Base-by-base conservation (phyloP, 2,329 filamentous ascomycete species). In the Claviceps citrina region DNA sequence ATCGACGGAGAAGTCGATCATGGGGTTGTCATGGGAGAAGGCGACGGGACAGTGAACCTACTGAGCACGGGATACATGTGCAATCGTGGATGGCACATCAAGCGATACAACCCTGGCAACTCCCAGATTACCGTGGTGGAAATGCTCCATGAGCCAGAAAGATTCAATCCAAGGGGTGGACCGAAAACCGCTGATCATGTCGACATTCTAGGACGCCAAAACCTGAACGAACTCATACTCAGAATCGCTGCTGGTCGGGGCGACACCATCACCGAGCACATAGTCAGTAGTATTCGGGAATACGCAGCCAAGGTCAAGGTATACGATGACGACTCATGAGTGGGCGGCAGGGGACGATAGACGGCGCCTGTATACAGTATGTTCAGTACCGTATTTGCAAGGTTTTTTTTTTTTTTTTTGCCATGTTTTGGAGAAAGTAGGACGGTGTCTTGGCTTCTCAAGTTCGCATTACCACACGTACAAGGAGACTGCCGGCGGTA, bases 11-110 rank as follows among this genome's bases (percentile, higher is more conserved):
- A 69, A 3, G 67, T 77, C 4, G 87, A 98, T 55, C 91, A 83
- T 48, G 91, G 91, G 19, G 85, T 98, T n/a, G 70, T 93, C 26
- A 81, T 95, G 70, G 89, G 89, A 28, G 91, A 96, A 58, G 91
- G 91, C 4, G 91, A 98, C 51, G 91, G 91, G 1, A 98, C 91
- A 0, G 91, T 98, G 31, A 93, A 87, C 47, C 61, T 98, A n/a
- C 63, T 98, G 9, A 93, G 83, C 50, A 76, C 78, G 1, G 91
- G 89, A 2, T 98, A 96, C 58, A 96, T 98, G 91, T 98, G 91
- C 59, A 81, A 85, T 50, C 85, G 81, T 51, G 91, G 91, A 3
- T 98, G 91, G 91, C 78, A 79, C 43, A 82, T 95, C 60, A 86
- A 85, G 60, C 73, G 91, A 27, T 98, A 93, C 58, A 98, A 98